Conservation (phyloP, 164 flowering plant species). For the Santalum album region DNA sequence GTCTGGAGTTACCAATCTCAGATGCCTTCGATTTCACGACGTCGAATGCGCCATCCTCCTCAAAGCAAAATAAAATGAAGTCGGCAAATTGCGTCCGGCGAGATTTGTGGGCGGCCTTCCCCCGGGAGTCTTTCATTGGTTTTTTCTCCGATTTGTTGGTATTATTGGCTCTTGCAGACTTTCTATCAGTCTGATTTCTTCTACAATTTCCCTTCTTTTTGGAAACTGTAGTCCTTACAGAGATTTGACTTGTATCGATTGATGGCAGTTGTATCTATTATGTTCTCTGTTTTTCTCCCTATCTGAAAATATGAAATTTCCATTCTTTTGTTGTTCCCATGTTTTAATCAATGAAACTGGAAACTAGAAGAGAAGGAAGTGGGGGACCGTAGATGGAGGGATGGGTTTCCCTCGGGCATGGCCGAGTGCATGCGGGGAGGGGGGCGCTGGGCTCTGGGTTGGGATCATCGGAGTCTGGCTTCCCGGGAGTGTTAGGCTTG, state of each 20-base stretch:
- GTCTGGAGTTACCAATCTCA: background rate
- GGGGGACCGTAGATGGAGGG: slow-evolving; percentile 19
- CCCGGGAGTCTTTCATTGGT: too few species aligned
- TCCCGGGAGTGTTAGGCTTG: too few species aligned
- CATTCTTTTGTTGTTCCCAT: too few species aligned
- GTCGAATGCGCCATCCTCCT: slow-evolving; percentile 27
- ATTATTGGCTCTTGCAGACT: too few species aligned
- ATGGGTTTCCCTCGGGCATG: slow-evolving; percentile 41
- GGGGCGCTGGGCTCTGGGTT: slow-evolving; percentile 2
- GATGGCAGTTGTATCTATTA: too few species aligned
- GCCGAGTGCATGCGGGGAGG: slow-evolving; percentile 24
- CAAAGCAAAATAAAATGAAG: slow-evolving; percentile 32
- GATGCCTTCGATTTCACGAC: slow-evolving; percentile 10
- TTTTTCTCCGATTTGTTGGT: too few species aligned
- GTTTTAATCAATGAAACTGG: too few species aligned
- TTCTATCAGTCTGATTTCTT: background rate
- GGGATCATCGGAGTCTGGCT: slow-evolving; percentile 11
- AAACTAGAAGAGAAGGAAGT: slow-evolving; percentile 32
- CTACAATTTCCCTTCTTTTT: background rate
- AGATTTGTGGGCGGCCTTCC: background rate
- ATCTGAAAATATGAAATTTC: background rate
- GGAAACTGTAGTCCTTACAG: background rate
- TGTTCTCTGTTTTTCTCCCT: too few species aligned
- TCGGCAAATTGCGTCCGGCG: slow-evolving; percentile 14
- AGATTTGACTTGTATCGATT: too few species aligned